Conservation (phyloP, 495 filamentous ascomycete genomes). For the Articulospora tetracladia region DNA sequence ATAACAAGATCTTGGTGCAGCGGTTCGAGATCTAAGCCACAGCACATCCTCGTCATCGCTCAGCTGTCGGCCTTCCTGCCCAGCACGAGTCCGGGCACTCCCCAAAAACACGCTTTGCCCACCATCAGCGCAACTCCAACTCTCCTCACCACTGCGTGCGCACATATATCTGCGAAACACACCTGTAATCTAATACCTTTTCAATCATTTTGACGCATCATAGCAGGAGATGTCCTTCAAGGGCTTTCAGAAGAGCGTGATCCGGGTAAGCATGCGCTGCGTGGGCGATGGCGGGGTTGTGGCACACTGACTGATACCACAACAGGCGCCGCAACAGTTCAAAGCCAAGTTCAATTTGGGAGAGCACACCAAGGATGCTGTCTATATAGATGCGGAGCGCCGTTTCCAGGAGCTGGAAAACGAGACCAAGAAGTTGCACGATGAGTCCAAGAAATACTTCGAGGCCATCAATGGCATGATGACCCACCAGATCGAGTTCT, state of each 20-base stretch:
- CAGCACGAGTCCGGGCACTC: not conserved
- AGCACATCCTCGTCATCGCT: conserved; percentile 23
- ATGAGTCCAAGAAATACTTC: conserved; percentile 93
- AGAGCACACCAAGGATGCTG: conserved; percentile 87
- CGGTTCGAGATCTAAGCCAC: conserved; percentile 19
- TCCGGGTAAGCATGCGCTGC: conserved; percentile 53
- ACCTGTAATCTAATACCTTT: not conserved
- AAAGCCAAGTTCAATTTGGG: conserved; percentile 91
- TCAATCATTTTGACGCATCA: not conserved
- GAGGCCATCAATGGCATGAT: conserved; percentile 98
- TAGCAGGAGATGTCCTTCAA: conserved; percentile 81
- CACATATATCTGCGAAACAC: not conserved
- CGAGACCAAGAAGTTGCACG: conserved; percentile 94
- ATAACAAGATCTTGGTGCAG: not conserved
- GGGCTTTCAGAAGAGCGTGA: conserved; percentile 86
- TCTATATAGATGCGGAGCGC: conserved; percentile 92
- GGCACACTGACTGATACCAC: conserved; percentile 20
- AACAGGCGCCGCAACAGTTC: conserved; percentile 83
- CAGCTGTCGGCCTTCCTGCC: not conserved
- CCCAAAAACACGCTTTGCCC: conserved; percentile 12
- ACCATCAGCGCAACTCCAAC: conserved; percentile 1
- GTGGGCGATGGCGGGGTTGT: conserved; percentile 13
- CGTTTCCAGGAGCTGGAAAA: conserved; percentile 90
- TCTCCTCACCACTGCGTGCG: not conserved
- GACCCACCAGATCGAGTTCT: conserved; percentile 96